Evolutionary conservation across 2,329 filamentous ascomycete species (phyloP).

Genomic region (Aspergillus awamori): DNA sequence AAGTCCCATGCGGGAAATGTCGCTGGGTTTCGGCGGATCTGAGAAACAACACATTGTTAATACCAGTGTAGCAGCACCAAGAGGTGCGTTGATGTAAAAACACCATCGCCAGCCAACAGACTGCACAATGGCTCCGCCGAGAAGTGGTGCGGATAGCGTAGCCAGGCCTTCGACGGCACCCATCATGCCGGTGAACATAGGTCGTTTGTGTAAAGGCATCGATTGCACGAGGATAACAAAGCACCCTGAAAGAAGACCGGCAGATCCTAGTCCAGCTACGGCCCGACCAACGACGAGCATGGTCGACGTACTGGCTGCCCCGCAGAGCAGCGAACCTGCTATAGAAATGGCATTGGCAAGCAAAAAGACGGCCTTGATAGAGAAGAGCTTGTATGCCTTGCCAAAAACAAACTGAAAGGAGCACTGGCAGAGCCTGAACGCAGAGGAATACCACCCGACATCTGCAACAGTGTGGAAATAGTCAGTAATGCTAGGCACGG

Average conservation of each 20-base stretch:
- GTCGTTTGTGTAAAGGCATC: constrained; percentile 31
- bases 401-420: constrained; percentile 28
- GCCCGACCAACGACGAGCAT: constrained; percentile 35
- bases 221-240: constrained; percentile 19
- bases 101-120: constrained; percentile 42
- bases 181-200: constrained; percentile 30
- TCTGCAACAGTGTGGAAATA: constrained; percentile 32
- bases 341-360: constrained; percentile 25
- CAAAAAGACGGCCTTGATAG: constrained; percentile 31
- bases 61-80: constrained; percentile 28
- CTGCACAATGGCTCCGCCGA: constrained; percentile 41
- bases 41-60: constrained; percentile 24
- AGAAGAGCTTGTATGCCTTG: constrained; percentile 38
- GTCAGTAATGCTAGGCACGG: constrained; percentile 36
- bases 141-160: constrained; percentile 31
- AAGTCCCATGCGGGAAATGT: constrained; percentile 17
- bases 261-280: constrained; percentile 32
- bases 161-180: constrained; percentile 31
- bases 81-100: constrained; percentile 41
- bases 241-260: constrained; percentile 24
- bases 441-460: constrained; percentile 35
- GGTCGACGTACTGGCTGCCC: constrained; percentile 18
- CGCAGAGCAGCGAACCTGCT: constrained; percentile 25
- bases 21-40: constrained; percentile 21
- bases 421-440: constrained; percentile 27